Percentiles rank a stretch among this genome's conserved stretches.
Conservation (phyloP, 257 asterid genomes). For the Jacaranda copaia region DNA sequence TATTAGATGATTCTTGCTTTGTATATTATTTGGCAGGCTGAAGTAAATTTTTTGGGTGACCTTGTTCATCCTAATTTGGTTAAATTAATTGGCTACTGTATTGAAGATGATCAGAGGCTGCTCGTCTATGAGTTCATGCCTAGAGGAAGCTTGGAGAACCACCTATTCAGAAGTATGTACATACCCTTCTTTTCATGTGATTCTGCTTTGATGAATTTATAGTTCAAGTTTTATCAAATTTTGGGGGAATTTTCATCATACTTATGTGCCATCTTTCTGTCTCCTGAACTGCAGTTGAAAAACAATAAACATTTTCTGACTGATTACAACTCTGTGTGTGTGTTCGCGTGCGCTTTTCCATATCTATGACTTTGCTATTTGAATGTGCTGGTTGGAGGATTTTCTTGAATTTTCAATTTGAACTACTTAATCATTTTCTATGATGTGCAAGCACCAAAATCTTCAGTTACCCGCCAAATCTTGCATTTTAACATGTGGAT, state of each 20-base stretch:
- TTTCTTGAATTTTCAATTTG: conserved; percentile 1
- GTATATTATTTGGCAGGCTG: conserved; percentile 57
- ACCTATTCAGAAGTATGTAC: conserved; percentile 63
- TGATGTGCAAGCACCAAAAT: not conserved
- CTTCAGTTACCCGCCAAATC: not conserved
- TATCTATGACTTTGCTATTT: not conserved
- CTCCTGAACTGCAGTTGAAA: not conserved
- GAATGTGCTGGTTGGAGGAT: conserved; percentile 1
- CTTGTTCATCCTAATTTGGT: conserved; percentile 66
- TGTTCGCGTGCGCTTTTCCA: not conserved
- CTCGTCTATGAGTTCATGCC: conserved; percentile 70
- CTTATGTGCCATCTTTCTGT: not conserved
- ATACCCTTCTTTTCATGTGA: not conserved
- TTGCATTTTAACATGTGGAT: no score
- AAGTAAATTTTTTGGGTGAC: conserved; percentile 67
- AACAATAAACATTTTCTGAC: not conserved
- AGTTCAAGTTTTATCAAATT: not conserved
- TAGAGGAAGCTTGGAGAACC: conserved; percentile 75
- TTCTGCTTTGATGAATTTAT: conserved; percentile 8
- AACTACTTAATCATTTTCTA: not conserved
- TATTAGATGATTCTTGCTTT: conserved; percentile 19
- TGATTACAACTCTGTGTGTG: not conserved
- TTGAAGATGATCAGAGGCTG: conserved; percentile 66
- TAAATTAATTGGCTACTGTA: conserved; percentile 64
- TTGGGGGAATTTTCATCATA: not conserved